Percentiles rank a stretch among this genome's conserved stretches.
These are phyloP conservation scores for Rauvolfia tetraphylla DNA, from an alignment of 257 asterid genomes.

Conservation along the genomic window DNA sequence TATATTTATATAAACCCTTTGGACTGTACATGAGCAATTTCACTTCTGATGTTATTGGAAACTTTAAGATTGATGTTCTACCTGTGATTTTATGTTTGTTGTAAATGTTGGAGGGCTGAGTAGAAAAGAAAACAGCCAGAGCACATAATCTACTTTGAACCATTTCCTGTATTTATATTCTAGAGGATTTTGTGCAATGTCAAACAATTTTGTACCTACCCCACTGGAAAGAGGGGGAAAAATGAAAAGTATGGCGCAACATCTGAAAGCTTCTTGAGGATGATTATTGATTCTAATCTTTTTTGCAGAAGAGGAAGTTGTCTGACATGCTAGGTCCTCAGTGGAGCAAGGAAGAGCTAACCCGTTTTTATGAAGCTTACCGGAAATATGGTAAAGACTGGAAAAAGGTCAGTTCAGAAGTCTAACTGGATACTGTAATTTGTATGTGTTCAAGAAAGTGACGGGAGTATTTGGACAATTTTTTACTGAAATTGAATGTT, in stretches of 20 bases:
- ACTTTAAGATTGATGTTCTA: not conserved
- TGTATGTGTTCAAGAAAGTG: not conserved
- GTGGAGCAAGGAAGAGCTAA: constrained; percentile 78
- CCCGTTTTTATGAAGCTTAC: constrained; percentile 76
- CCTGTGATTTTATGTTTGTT: not conserved
- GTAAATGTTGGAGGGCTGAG: constrained; percentile 1
- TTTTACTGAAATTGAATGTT: not conserved
- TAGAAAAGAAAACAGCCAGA: not conserved
- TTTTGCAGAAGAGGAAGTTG: constrained; percentile 78
- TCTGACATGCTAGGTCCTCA: constrained; percentile 81
- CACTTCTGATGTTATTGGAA: not conserved
- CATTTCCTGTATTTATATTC: not conserved
- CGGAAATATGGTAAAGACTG: constrained; percentile 81
- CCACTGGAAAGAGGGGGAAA: not conserved
- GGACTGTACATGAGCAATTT: not conserved
- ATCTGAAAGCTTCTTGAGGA: not conserved
- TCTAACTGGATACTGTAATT: not conserved
- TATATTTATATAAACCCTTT: not conserved
- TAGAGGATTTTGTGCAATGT: not conserved
- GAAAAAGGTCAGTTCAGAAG: constrained; percentile 68
- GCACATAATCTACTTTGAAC: not conserved
- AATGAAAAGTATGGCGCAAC: not conserved
- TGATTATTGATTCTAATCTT: not conserved
- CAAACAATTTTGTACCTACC: not conserved
- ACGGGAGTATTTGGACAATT: not conserved